These are phyloP conservation scores for Clitopilus hobsonii DNA, from an alignment of 768 basidiomycete species.

Conservation along the genomic window DNA sequence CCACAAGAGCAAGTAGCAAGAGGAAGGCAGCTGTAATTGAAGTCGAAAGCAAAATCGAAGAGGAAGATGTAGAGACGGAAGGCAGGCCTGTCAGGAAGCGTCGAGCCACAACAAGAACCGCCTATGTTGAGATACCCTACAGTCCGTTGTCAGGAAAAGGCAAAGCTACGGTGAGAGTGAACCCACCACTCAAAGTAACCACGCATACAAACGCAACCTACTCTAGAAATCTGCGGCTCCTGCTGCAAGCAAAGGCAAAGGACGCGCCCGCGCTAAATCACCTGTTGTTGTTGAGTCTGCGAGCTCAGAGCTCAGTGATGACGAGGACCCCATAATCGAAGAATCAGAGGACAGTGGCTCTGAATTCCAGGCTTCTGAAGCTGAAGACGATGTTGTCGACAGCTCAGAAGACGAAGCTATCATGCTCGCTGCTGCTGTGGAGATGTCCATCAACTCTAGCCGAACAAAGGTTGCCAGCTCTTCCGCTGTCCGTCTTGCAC, in stretches of 20 bases:
- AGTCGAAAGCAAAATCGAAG: conserved; percentile 15
- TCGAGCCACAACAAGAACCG: conserved; percentile 26
- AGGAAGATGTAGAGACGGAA: conserved; percentile 19
- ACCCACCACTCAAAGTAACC: neutral
- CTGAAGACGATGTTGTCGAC: conserved; percentile 29
- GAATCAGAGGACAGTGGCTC: conserved; percentile 60
- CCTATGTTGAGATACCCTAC: conserved; percentile 29
- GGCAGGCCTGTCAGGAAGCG: conserved; percentile 26
- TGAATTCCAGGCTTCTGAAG: conserved; percentile 46
- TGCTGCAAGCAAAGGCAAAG: conserved; percentile 28
- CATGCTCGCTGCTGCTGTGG: conserved; percentile 56
- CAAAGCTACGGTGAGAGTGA: conserved; percentile 17
- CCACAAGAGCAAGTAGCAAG: conserved; percentile 10
- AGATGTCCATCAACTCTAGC: conserved; percentile 42
- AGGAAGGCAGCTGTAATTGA: conserved; percentile 22
- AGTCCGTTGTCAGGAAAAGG: conserved; percentile 13
- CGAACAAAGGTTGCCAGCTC: conserved; percentile 29
- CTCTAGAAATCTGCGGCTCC: conserved; percentile 2
- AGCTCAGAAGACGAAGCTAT: conserved; percentile 40
- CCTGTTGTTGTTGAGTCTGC: conserved; percentile 19
- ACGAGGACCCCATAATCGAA: conserved; percentile 29
- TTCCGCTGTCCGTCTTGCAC: conserved; percentile 27
- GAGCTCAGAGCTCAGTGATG: conserved; percentile 27
- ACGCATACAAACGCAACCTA: conserved; percentile 8
- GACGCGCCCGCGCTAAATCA: conserved; percentile 20